Percentiles rank a stretch among this genome's conserved stretches.
Evolutionary conservation across 2,329 filamentous ascomycete genomes (phyloP).

Genomic region (Rugonectria rugulosa): DNA sequence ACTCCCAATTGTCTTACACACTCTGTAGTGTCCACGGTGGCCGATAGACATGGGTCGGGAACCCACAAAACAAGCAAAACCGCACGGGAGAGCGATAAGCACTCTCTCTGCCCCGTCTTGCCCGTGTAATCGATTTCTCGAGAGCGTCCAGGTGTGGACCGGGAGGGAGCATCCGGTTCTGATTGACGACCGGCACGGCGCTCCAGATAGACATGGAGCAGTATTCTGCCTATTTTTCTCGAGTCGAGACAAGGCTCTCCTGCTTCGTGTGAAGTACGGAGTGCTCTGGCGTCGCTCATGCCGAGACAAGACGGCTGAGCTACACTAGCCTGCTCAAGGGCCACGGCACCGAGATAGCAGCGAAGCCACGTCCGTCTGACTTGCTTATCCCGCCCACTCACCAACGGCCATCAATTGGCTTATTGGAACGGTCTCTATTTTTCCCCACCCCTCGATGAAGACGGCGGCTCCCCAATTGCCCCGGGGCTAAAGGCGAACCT

Average conservation of each 20-base stretch:
- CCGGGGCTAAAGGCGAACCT: no score
- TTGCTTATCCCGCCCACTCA: slow-evolving; percentile 14
- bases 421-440: background rate
- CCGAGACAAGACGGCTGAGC: slow-evolving; percentile 22
- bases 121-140: no score
- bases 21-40: no score
- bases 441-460: slow-evolving; percentile 17
- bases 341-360: slow-evolving; percentile 22
- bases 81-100: background rate
- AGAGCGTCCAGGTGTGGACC: no score
- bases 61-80: background rate
- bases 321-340: slow-evolving; percentile 15
- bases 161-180: no score
- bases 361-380: slow-evolving; percentile 16
- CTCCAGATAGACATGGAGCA: background rate
- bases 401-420: background rate
- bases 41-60: background rate
- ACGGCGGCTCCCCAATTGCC: background rate
- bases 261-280: no score
- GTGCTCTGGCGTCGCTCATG: slow-evolving; percentile 17
- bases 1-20: no score
- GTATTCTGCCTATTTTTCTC: background rate
- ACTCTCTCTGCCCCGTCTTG: background rate
- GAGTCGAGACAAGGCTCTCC: slow-evolving; percentile 4
- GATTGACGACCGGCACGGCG: slow-evolving; percentile 1